phyloP scores from a whole-genome alignment of 208 protist genomes.

The Chromosphaera perkinsii region DNA sequence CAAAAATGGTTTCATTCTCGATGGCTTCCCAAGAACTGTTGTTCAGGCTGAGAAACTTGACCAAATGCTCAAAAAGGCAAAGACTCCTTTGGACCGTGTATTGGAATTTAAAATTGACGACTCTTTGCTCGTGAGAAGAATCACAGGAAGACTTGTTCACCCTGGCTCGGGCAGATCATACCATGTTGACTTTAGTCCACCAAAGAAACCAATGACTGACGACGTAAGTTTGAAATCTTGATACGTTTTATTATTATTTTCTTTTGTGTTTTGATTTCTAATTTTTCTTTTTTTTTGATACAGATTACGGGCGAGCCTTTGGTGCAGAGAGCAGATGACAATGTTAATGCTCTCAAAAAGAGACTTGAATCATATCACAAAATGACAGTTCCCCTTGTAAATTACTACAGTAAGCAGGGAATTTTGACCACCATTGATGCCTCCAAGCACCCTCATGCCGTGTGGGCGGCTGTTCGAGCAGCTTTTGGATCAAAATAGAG shows the following conservation, averaged over 20 bases:
- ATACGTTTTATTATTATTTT: slow-evolving; percentile 7
- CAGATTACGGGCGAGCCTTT: slow-evolving; percentile 59
- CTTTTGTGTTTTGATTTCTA: not conserved
- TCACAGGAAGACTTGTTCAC: slow-evolving; percentile 51
- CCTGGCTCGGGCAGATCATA: slow-evolving; percentile 37
- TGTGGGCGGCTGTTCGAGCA: slow-evolving; percentile 19
- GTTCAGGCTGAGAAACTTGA: slow-evolving; percentile 62
- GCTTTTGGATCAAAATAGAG: slow-evolving; percentile 8
- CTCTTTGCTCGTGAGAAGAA: slow-evolving; percentile 43
- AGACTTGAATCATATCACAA: slow-evolving; percentile 52
- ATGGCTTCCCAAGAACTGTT: slow-evolving; percentile 65
- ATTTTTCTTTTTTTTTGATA: not conserved
- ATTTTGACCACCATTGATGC: slow-evolving; percentile 18
- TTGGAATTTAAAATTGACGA: slow-evolving; percentile 60
- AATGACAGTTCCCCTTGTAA: slow-evolving; percentile 44
- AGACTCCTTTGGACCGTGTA: slow-evolving; percentile 47
- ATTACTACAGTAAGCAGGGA: slow-evolving; percentile 43
- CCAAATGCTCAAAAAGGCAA: slow-evolving; percentile 43
- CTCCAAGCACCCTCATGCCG: not conserved
- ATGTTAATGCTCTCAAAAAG: slow-evolving; percentile 49
- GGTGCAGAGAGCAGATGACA: slow-evolving; percentile 58
- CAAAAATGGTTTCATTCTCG: slow-evolving; percentile 53
- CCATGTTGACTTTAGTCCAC: slow-evolving; percentile 53
- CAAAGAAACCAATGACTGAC: slow-evolving; percentile 43
- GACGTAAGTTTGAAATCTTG: slow-evolving; percentile 34